These are phyloP conservation scores for Protea cynaroides DNA, from an alignment of 164 flowering plant species.

Conservation along the genomic window DNA sequence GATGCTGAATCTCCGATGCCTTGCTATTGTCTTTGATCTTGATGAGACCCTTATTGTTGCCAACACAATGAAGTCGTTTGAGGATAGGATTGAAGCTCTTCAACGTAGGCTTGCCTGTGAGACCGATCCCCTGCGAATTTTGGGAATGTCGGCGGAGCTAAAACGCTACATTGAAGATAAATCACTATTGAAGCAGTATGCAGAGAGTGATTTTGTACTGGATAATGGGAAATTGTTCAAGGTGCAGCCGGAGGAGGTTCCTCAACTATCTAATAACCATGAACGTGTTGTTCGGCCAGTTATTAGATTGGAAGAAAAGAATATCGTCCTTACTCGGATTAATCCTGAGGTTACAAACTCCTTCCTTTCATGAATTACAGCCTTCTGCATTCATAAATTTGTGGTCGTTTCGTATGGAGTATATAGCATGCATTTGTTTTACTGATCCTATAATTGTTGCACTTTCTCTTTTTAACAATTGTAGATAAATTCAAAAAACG, in stretches of 20 bases:
- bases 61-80: constrained; percentile 94
- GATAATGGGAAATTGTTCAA: constrained; percentile 63
- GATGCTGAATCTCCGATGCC: constrained; percentile 78
- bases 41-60: constrained; percentile 98
- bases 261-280: constrained; percentile 36
- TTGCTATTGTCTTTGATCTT: constrained; percentile 89
- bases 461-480: background rate
- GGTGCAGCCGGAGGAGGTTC: constrained; percentile 72
- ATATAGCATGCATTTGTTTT: no score
- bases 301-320: constrained; percentile 76
- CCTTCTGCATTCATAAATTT: background rate
- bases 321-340: constrained; percentile 86
- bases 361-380: background rate
- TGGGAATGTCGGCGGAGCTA: constrained; percentile 79
- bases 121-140: constrained; percentile 45
- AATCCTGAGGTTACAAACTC: constrained; percentile 84
- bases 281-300: constrained; percentile 68
- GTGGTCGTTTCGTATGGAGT: background rate
- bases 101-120: constrained; percentile 61
- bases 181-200: constrained; percentile 71
- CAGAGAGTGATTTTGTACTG: constrained; percentile 58
- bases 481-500: background rate
- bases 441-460: background rate
- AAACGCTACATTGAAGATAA: constrained; percentile 78
- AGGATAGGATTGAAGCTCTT: constrained; percentile 77